Evolutionary conservation across 352 stramenopile species (phyloP), one percentile per base, ranked within the genome.

Genomic region (Aphanomyces euteiches): DNA sequence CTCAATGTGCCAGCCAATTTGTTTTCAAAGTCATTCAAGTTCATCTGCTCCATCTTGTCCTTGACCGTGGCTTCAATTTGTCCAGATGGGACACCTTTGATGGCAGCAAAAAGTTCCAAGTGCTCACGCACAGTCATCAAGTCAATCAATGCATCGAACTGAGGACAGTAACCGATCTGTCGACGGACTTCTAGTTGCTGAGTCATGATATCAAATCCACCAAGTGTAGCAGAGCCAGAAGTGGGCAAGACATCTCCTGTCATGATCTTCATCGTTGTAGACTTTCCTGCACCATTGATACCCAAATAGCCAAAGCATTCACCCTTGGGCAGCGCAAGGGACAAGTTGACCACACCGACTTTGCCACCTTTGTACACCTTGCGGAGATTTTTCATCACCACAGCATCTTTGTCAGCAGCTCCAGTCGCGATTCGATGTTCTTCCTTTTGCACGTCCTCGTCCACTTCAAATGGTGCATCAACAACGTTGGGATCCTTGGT

Each of bases 181-280:
- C 84, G 78, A 0, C 79, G 80, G 47, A 88, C 79, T 36, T 83
- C 77, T 37, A 87, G 64, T 68, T 87, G 80, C 69, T 88, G 72
- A 15, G 73, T 73, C 4, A 88, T 40, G 53, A 89, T 85, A 47
- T 89, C 82, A 57, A 81, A 84, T 40, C 82, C 82, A 19, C 79
- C 75, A n/a, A 89, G 74, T 34, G 67, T 83, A 0, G 70, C 80
- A 12, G 21, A 63, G n/a, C 82, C 82, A 1, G 0, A 67, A 0
- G 89, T 93, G 4, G 94, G 89, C 0, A 82, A 76, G 4, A 98
- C 50, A 64, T 97, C 93, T n/a, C 96, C 96, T 38, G 94, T 97
- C 5, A 99, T 72, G 72, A 99, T 98, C n/a, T 82, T 90, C 73
- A 99, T 93, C 0, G 94, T 98, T 17, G 97, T 99, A 41, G 95